These are phyloP conservation scores for Termitomyces sp. DNA, from an alignment of 1,284 basidiomycete species.

Conservation along the genomic window DNA sequence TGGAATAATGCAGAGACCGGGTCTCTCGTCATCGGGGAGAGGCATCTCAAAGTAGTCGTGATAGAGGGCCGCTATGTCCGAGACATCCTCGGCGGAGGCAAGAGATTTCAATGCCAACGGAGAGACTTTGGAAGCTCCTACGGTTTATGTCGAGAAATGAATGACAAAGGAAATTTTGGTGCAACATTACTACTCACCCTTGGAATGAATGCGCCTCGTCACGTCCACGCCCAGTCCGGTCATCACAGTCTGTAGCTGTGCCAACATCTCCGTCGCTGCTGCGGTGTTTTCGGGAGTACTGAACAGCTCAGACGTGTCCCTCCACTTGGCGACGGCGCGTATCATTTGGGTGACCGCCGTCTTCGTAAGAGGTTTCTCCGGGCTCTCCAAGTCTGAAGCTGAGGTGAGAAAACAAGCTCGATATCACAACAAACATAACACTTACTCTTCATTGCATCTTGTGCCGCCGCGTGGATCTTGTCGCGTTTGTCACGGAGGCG, in stretches of 20 bases:
- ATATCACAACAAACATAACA: background rate
- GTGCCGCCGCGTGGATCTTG: background rate
- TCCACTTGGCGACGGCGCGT: slow-evolving; percentile 16
- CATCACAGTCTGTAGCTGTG: slow-evolving; percentile 3
- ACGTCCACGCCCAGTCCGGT: slow-evolving; percentile 3
- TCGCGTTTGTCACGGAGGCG: background rate
- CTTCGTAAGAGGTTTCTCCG: slow-evolving; percentile 17
- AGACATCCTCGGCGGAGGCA: background rate
- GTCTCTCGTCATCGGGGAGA: background rate
- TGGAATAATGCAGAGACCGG: background rate
- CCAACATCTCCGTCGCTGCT: slow-evolving; percentile 5
- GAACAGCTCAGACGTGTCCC: slow-evolving; percentile 2
- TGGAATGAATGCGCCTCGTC: slow-evolving; percentile 19
- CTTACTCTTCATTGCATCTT: background rate
- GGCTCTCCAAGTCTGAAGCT: too few relatives aligned
- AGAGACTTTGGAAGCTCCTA: background rate
- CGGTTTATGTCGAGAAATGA: too few relatives aligned
- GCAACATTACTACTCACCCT: too few relatives aligned
- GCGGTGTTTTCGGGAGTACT: background rate
- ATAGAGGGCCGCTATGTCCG: background rate
- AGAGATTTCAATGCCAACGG: background rate
- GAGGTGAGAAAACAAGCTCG: too few relatives aligned
- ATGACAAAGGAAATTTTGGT: too few relatives aligned
- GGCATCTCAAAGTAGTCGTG: background rate
- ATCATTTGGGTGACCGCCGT: slow-evolving; percentile 10